Evolutionary conservation across 2,329 filamentous ascomycete species (phyloP).

Genomic region (Dothistroma septosporum): DNA sequence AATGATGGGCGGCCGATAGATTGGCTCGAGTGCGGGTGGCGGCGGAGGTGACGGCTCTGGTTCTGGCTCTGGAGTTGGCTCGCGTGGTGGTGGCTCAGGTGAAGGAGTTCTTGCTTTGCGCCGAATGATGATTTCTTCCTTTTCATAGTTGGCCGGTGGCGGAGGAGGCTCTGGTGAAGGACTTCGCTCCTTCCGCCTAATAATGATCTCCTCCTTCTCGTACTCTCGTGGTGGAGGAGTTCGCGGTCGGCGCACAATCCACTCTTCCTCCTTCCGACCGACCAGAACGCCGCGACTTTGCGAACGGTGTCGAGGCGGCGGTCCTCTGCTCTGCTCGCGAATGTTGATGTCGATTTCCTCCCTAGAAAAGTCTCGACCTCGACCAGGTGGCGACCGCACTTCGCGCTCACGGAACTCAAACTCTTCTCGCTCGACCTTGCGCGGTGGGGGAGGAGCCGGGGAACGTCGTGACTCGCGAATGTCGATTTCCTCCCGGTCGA

Average conservation of each 20-base stretch:
- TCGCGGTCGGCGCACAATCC: conserved; percentile 36
- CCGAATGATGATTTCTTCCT: conserved; percentile 47
- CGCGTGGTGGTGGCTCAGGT: conserved; percentile 29
- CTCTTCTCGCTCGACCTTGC: conserved; percentile 31
- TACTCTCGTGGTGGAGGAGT: conserved; percentile 36
- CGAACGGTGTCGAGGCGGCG: conserved; percentile 28
- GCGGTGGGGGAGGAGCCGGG: conserved; percentile 24
- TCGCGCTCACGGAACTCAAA: conserved; percentile 37
- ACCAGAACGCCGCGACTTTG: conserved; percentile 35
- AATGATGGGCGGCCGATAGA: conserved; percentile 75
- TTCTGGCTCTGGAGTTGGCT: conserved; percentile 48
- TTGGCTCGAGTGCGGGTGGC: conserved; percentile 55
- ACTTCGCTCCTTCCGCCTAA: conserved; percentile 37
- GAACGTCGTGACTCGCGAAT: conserved; percentile 30
- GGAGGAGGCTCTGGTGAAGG: conserved; percentile 30
- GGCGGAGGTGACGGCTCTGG: conserved; percentile 47
- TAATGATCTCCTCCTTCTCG: conserved; percentile 44
- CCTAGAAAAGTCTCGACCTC: conserved; percentile 20
- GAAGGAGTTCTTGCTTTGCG: conserved; percentile 32
- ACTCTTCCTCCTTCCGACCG: conserved; percentile 35
- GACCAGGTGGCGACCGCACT: conserved; percentile 23
- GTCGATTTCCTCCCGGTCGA: conserved; percentile 35
- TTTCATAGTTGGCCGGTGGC: conserved; percentile 32
- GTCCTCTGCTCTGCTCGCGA: conserved; percentile 39
- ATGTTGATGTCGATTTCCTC: conserved; percentile 29